phyloP scores from a whole-genome alignment of 805 yeast species.

The Spathaspora boniae region DNA sequence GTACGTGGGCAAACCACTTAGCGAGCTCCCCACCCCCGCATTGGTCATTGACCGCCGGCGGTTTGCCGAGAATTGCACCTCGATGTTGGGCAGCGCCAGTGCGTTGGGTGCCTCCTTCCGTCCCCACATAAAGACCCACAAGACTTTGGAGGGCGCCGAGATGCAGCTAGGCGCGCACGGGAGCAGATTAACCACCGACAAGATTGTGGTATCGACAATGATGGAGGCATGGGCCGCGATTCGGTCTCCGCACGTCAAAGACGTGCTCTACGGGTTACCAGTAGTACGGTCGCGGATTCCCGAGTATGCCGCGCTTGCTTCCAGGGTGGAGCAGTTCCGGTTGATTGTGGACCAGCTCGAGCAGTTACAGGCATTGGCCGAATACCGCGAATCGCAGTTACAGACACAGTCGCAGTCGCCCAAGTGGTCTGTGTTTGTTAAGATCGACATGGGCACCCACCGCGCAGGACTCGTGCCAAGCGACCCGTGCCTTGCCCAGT shows the following conservation, averaged over 20 bases:
- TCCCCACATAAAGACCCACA: slow-evolving; percentile 76
- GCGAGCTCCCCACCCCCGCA: slow-evolving; percentile 59
- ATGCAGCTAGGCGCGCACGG: slow-evolving; percentile 46
- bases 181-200: slow-evolving; percentile 38
- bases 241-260: slow-evolving; percentile 33
- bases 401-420: slow-evolving; percentile 13
- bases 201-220: slow-evolving; percentile 66
- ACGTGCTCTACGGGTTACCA: slow-evolving; percentile 38
- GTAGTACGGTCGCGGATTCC: slow-evolving; percentile 45
- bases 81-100: slow-evolving; percentile 46
- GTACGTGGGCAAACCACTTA: slow-evolving; percentile 42
- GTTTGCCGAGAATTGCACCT: slow-evolving; percentile 43
- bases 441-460: slow-evolving; percentile 67
- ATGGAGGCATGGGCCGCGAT: slow-evolving; percentile 58
- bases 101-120: slow-evolving; percentile 47
- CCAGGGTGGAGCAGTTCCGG: slow-evolving; percentile 42
- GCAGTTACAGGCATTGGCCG: slow-evolving; percentile 49
- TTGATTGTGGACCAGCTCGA: slow-evolving; percentile 59
- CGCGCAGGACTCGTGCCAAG: slow-evolving; percentile 56
- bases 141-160: slow-evolving; percentile 56
- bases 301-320: slow-evolving; percentile 45
- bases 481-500: slow-evolving; percentile 30
- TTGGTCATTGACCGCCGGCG: slow-evolving; percentile 43
- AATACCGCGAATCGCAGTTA: slow-evolving; percentile 27
- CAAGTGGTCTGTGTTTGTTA: slow-evolving; percentile 64